Evolutionary conservation across 75 land plant species (phyloP).

Genomic region (Pinus tabuliformis): DNA sequence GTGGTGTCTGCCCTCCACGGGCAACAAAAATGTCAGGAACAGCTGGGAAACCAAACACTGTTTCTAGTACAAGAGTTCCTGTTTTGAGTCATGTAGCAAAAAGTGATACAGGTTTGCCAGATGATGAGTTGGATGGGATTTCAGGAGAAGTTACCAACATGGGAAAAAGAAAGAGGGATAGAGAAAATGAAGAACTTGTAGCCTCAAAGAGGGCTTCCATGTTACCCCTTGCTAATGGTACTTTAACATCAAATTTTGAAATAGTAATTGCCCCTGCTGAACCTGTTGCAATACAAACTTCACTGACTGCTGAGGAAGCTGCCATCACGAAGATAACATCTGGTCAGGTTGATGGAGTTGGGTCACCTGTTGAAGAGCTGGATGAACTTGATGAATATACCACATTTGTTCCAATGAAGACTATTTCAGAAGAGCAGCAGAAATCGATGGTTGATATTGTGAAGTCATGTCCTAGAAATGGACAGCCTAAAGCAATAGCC

Average conservation of each 20-base stretch:
- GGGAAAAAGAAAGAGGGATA: constrained; percentile 22
- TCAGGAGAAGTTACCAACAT: constrained; percentile 8
- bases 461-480: no score
- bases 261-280: neutral
- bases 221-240: neutral
- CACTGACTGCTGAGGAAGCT: constrained; percentile 15
- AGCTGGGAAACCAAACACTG: constrained; percentile 8
- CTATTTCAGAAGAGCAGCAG: neutral
- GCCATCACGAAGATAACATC: constrained; percentile 25
- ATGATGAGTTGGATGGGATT: constrained; percentile 7
- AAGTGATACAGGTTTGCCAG: neutral
- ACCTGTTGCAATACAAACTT: neutral
- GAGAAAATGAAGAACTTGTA: no score
- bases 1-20: constrained; percentile 64
- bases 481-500: no score
- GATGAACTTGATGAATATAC: constrained; percentile 35
- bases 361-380: constrained; percentile 15
- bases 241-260: neutral
- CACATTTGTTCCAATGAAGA: constrained; percentile 4
- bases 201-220: neutral
- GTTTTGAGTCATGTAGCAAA: constrained; percentile 14
- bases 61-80: constrained; percentile 12
- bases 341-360: constrained; percentile 11
- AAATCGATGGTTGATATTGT: no score
- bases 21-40: constrained; percentile 16